Conservation (phyloP, 2,329 filamentous ascomycete genomes). For the Claviceps sp. region DNA sequence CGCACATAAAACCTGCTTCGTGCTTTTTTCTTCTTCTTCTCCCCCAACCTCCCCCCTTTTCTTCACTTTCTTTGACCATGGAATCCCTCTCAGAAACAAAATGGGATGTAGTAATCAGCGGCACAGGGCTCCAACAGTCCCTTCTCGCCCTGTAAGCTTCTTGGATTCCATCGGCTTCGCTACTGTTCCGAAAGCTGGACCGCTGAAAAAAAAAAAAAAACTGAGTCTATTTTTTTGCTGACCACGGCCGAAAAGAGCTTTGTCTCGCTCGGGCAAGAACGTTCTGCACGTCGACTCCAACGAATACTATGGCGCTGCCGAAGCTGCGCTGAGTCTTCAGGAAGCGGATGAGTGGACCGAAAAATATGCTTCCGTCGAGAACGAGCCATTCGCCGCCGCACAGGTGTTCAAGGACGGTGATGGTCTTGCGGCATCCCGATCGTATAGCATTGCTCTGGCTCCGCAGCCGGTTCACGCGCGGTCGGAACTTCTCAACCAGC, state of each 20-base stretch:
- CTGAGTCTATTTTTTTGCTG: slow-evolving; percentile 20
- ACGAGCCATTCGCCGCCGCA: slow-evolving; percentile 15
- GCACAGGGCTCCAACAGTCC: slow-evolving; percentile 66
- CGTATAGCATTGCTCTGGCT: slow-evolving; percentile 72
- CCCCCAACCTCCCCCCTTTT: slow-evolving; percentile 2
- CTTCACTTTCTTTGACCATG: slow-evolving; percentile 33
- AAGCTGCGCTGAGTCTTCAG: slow-evolving; percentile 73
- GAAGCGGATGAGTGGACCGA: slow-evolving; percentile 67
- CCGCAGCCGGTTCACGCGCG: slow-evolving; percentile 79
- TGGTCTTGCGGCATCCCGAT: slow-evolving; percentile 46
- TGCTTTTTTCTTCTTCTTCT: background rate
- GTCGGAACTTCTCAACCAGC: slow-evolving; percentile 60
- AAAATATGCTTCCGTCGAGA: slow-evolving; percentile 15
- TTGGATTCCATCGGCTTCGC: slow-evolving; percentile 18
- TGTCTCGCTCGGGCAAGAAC: slow-evolving; percentile 85
- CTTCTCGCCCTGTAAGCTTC: slow-evolving; percentile 60
- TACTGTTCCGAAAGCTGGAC: background rate
- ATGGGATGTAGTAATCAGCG: slow-evolving; percentile 70
- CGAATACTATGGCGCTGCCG: slow-evolving; percentile 73
- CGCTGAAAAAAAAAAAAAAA: background rate
- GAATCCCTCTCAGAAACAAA: slow-evolving; percentile 59
- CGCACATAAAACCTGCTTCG: slow-evolving; percentile 5
- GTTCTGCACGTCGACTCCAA: slow-evolving; percentile 82
- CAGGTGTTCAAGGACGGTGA: slow-evolving; percentile 24
- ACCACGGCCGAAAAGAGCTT: slow-evolving; percentile 47